Conservation (phyloP, 2,329 filamentous ascomycete genomes). For the Fusarium tricinctum region DNA sequence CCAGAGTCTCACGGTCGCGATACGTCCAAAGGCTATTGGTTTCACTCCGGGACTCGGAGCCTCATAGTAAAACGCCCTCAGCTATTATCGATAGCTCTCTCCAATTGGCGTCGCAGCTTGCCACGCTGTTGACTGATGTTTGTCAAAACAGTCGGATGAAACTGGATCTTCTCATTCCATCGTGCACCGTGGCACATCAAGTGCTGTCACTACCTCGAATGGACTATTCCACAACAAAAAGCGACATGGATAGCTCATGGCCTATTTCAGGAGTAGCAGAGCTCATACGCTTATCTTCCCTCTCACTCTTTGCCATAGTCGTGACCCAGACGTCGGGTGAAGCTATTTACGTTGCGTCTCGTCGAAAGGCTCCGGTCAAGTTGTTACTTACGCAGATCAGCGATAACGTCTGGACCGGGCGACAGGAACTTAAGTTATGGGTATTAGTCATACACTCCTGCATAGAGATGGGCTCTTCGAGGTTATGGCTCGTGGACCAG, state of each 20-base stretch:
- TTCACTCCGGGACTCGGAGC: neutral
- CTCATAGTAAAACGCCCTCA: neutral
- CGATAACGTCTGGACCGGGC: conserved; percentile 7
- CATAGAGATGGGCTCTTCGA: conserved; percentile 7
- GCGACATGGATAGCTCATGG: fast-evolving
- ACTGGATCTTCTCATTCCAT: conserved; percentile 29
- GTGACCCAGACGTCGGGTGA: conserved; percentile 36
- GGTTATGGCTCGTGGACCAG: conserved; percentile 25
- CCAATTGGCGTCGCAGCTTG: conserved; percentile 1
- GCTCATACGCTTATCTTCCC: conserved; percentile 26
- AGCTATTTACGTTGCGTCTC: conserved; percentile 10
- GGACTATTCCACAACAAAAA: neutral
- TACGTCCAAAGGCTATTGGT: neutral
- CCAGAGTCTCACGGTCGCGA: neutral
- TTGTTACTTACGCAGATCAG: neutral
- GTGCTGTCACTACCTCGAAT: conserved; percentile 23
- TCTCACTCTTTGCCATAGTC: conserved; percentile 22
- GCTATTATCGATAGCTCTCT: conserved; percentile 9
- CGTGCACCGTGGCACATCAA: conserved; percentile 26
- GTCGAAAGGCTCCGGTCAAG: neutral
- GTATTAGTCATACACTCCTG: conserved; percentile 26
- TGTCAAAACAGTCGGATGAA: conserved; percentile 5
- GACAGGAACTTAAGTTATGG: conserved; percentile 30
- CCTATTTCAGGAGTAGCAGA: conserved; percentile 15
- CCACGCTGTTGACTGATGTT: conserved; percentile 19